Percentiles rank a stretch among this genome's conserved stretches.
phyloP scores from a whole-genome alignment of 805 yeast species.

The Nakazawaea holstii region DNA sequence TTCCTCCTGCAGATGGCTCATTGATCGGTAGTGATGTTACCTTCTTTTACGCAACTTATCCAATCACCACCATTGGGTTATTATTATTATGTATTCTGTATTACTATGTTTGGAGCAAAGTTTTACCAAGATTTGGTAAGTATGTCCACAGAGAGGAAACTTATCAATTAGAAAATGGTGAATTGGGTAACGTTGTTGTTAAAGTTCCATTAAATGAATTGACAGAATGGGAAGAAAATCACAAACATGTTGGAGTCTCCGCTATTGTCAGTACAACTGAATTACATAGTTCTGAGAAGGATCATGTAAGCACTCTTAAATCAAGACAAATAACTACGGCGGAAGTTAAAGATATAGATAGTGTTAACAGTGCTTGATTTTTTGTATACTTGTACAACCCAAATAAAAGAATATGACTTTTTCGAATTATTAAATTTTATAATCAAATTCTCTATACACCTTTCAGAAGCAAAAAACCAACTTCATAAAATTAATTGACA shows the following conservation, averaged over 20 bases:
- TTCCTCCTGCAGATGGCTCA: constrained; percentile 33
- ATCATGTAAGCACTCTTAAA: neutral
- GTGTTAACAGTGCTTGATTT: neutral
- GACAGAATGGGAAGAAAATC: constrained; percentile 25
- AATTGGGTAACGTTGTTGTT: constrained; percentile 32
- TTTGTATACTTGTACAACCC: too few relatives aligned
- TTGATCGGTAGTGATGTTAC: constrained; percentile 36
- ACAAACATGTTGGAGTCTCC: neutral
- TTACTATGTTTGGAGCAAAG: constrained; percentile 30
- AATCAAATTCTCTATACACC: too few relatives aligned
- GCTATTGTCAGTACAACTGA: neutral
- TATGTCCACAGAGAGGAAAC: constrained; percentile 27
- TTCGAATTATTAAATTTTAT: too few relatives aligned
- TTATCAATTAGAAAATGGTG: constrained; percentile 31
- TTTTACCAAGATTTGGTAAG: constrained; percentile 27
- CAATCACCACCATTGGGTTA: constrained; percentile 32
- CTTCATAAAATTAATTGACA: too few relatives aligned
- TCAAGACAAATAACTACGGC: neutral
- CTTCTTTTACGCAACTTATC: constrained; percentile 37
- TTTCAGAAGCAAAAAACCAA: too few relatives aligned
- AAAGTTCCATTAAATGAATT: constrained; percentile 27
- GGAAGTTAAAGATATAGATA: neutral
- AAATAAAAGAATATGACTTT: too few relatives aligned
- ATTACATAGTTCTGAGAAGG: neutral
- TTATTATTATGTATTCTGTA: constrained; percentile 27